A percentile compares a stretch with the other conserved stretches of the same genome.
Conservation (phyloP, 371 early-diverging fungal species). For the Syncephalis fuscata region DNA sequence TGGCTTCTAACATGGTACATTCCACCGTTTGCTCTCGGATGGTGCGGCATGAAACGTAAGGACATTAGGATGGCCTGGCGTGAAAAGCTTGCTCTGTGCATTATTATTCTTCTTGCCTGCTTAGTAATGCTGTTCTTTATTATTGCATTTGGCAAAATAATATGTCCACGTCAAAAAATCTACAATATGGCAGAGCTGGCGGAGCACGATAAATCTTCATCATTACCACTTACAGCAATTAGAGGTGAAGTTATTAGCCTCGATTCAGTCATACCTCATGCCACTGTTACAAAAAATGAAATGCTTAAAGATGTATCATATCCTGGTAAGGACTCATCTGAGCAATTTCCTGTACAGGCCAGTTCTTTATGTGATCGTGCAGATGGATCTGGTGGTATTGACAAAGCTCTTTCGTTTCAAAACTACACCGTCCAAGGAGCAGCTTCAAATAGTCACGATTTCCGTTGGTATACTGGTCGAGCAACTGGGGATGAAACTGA, state of each 20-base stretch:
- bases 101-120: conserved; percentile 68
- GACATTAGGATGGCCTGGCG: conserved; percentile 94
- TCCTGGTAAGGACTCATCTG: conserved; percentile 6
- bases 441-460: conserved; percentile 24
- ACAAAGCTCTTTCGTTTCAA: conserved; percentile 21
- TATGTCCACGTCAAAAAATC: conserved; percentile 66
- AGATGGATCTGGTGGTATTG: conserved; percentile 18
- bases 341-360: conserved; percentile 51
- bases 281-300: too few relatives aligned
- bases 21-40: conserved; percentile 33
- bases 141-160: conserved; percentile 62
- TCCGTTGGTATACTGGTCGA: conserved; percentile 15
- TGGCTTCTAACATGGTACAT: conserved; percentile 60
- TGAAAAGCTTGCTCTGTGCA: conserved; percentile 86
- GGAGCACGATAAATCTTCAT: conserved; percentile 14
- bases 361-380: conserved; percentile 26
- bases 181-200: conserved; percentile 29
- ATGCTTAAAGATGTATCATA: too few relatives aligned
- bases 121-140: conserved; percentile 77
- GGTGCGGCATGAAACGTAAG: conserved; percentile 60
- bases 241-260: conserved; percentile 56
- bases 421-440: conserved; percentile 14
- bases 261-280: too few relatives aligned
- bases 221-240: conserved; percentile 36
- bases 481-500: conserved; percentile 48